Evolutionary conservation across 2,329 filamentous ascomycete species (phyloP).

Genomic region (Penicillium sp.): DNA sequence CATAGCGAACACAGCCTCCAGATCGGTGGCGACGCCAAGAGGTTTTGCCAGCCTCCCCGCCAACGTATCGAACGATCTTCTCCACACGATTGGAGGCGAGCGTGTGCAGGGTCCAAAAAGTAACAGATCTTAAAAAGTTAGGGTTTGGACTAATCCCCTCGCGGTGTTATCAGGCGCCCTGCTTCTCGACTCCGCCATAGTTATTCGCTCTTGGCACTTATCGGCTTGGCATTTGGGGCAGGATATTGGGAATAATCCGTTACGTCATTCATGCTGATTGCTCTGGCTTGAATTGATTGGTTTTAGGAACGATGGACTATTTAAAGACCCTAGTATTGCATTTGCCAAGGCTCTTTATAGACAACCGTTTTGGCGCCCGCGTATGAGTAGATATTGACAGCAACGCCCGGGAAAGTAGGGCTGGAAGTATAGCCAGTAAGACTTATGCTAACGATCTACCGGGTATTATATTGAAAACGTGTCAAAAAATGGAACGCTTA

Average conservation of each 20-base stretch:
- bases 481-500: background rate
- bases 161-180: background rate
- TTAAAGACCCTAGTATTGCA: too few species aligned
- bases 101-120: background rate
- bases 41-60: background rate
- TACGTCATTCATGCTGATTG: too few species aligned
- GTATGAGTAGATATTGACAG: too few species aligned
- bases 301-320: background rate
- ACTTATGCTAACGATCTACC: too few species aligned
- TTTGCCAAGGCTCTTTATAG: too few species aligned
- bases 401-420: too few species aligned
- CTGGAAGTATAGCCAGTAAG: too few species aligned
- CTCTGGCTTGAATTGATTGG: too few species aligned
- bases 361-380: too few species aligned
- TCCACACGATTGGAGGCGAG: background rate
- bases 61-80: background rate
- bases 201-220: background rate
- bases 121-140: background rate
- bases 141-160: background rate
- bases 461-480: too few species aligned
- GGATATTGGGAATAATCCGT: background rate
- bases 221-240: background rate
- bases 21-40: slow-evolving; percentile 12
- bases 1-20: slow-evolving; percentile 8
- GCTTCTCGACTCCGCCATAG: background rate